Evolutionary conservation across 495 filamentous ascomycete species (phyloP), one percentile per base, ranked within the genome.

Genomic region (Aspergillus sclerotiicarbonarius): DNA sequence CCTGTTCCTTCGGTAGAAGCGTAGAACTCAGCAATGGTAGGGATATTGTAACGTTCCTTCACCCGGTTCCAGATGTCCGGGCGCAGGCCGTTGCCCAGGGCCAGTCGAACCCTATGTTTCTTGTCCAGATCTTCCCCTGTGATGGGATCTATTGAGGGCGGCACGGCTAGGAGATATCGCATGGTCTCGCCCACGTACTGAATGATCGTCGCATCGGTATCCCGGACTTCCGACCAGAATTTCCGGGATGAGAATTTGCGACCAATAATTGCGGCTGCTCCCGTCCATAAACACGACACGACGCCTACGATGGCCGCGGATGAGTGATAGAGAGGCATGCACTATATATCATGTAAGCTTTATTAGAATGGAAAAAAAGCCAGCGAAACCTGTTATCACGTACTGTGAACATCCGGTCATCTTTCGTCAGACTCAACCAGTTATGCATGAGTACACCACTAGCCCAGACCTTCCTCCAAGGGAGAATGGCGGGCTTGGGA

Each of bases 111-210:
- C 0, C 77, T 84, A 73, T 97, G 87, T 57, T 87, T 83, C 56
- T 81, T 84, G 70, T 98, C 94, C 35, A 91, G 76, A 60, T 86
- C 83, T 63, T 88, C 85, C 18, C 87, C 87, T 1, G 86, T 90
- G 8, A 67, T 62, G 4, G 86, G 77, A 60, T 90, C 83, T 25
- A 82, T 68, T 52, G 82, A 73, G 0, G 89, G 81, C 1, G 90
- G 84, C 0, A 86, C 84, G 0, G 89, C 78, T 39, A 97, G 81
- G 15, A 98, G 82, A 69, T 98, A 98, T 2, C 94, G 87, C 58
- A 91, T 90, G 0, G 90, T 96, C 68, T 98, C 94, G 33, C 94
- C 94, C 9, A 98, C 93, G 62, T 98, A 98, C 65, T 97, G 94
- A 59, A 98, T 87, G 19, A 90, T 77, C 0, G 90, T 96, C 29